Base-by-base conservation (phyloP, 257 asterid genomes). In the Solanum sejunctum region DNA sequence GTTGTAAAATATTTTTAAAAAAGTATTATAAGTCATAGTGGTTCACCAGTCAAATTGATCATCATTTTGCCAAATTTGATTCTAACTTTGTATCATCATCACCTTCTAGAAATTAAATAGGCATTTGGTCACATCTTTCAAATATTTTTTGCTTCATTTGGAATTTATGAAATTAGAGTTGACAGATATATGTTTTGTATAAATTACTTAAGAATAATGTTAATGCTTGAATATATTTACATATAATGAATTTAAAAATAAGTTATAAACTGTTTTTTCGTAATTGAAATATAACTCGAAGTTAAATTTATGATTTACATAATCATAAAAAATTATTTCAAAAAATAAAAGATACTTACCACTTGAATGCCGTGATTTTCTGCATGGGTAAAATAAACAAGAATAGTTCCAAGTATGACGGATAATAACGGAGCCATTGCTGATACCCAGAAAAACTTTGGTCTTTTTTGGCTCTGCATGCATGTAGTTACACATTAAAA, bases 401-500 rank as follows among this genome's bases (percentile, higher is more conserved):
- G 90, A 75, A 96, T 64, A 78, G 94, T 96, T 51, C 95, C 98
- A 87, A 95, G 52, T 81, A 96, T 88, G n/a, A 97, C 98, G 0
- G 98, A 89, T 3, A 93, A 90, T 77, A 97, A 83, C 16, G 99
- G 99, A 83, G 98, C 97, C 92, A 94, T 94, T 18, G 98, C 99
- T 77, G 99, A 95, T 86, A 97, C 86, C 99, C 99, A 97, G 85
- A 97, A 97, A 15, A 94, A 86, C 16, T 81, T 92, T 51, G 98
- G 90, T 61, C 84, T 93, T 88, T 84, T 95, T 80, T 97, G 93
- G 90, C 99, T 97, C 99, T 97, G 93, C 91, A 90, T 20, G 5
- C 26, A 32, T n/a, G 0, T 63, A 77, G 51, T 7, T 16, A 55
- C 3, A 18, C 9, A 32, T 13, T 49, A 69, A 18, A 16, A n/a